phyloP scores from a whole-genome alignment of 768 basidiomycete genomes.

The Xerocomellus amylosporus region DNA sequence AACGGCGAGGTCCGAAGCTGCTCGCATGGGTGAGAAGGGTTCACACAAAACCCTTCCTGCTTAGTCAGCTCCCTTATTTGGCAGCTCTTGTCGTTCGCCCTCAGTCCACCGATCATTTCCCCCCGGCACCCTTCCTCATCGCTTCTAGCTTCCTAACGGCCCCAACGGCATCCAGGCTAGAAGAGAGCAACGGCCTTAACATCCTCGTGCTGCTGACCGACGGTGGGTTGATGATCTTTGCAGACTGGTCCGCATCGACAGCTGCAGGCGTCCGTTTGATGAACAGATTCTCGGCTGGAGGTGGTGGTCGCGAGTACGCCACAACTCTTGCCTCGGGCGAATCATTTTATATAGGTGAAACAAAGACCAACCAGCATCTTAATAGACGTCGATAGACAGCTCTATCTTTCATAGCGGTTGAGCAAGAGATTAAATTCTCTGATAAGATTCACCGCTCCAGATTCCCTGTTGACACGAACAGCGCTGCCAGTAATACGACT shows the following conservation, averaged over 20 bases:
- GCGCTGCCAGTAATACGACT: neutral
- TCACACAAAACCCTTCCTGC: slow-evolving; percentile 8
- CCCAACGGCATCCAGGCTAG: slow-evolving; percentile 28
- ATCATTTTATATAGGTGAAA: slow-evolving; percentile 27
- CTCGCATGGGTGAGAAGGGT: slow-evolving; percentile 20
- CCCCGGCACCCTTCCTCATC: neutral
- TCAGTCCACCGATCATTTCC: too few species aligned
- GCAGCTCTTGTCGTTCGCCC: slow-evolving; percentile 18
- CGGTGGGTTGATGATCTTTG: neutral
- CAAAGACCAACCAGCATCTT: slow-evolving; percentile 38
- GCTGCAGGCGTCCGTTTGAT: slow-evolving; percentile 22
- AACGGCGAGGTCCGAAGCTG: slow-evolving; percentile 14
- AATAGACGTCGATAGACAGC: slow-evolving; percentile 36
- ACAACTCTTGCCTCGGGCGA: slow-evolving; percentile 23
- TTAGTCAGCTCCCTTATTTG: slow-evolving; percentile 25
- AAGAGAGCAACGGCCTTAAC: slow-evolving; percentile 33
- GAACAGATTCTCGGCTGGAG: slow-evolving; percentile 42
- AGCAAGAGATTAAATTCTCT: neutral
- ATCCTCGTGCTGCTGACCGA: slow-evolving; percentile 24
- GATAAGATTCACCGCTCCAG: slow-evolving; percentile 1
- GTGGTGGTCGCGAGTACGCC: slow-evolving; percentile 38
- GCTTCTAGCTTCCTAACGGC: neutral
- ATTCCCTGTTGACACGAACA: neutral
- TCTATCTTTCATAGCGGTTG: slow-evolving; percentile 15
- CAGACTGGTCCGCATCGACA: too few species aligned